phyloP scores from a whole-genome alignment of 2,329 filamentous ascomycete species.

The Exophiala sideris region DNA sequence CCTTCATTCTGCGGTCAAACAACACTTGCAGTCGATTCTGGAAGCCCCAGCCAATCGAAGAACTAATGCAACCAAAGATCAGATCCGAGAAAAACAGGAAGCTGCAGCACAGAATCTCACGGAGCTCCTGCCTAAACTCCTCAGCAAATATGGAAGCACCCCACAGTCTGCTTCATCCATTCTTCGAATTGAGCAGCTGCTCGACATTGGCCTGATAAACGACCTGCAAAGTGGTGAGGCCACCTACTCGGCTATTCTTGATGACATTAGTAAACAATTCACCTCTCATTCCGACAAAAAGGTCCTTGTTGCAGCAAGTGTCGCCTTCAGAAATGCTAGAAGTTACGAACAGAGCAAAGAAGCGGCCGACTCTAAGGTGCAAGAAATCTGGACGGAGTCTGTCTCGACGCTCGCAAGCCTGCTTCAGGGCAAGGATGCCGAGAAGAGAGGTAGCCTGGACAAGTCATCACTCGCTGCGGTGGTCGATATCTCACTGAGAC shows the following conservation, averaged over 20 bases:
- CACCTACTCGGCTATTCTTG: conserved; percentile 74
- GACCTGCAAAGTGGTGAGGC: conserved; percentile 82
- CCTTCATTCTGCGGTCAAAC: conserved; percentile 75
- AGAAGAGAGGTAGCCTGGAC: conserved; percentile 65
- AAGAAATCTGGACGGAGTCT: conserved; percentile 80
- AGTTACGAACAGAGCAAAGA: conserved; percentile 87
- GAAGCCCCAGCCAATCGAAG: conserved; percentile 60
- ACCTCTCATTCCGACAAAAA: conserved; percentile 82
- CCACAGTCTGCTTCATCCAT: conserved; percentile 83
- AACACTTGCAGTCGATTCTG: conserved; percentile 62
- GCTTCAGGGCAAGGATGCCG: conserved; percentile 68
- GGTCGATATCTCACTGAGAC: conserved; percentile 70
- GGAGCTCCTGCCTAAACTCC: conserved; percentile 72
- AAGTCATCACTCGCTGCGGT: conserved; percentile 65
- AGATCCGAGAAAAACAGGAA: conserved; percentile 68
- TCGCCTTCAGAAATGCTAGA: conserved; percentile 78
- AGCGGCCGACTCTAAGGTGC: conserved; percentile 73
- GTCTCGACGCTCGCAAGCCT: conserved; percentile 70
- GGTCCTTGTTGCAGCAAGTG: conserved; percentile 78
- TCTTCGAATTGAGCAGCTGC: conserved; percentile 76
- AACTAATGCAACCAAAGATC: conserved; percentile 58
- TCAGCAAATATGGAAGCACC: conserved; percentile 91
- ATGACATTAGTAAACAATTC: conserved; percentile 93
- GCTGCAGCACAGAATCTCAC: conserved; percentile 75
- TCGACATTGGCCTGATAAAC: conserved; percentile 84